phyloP scores from a whole-genome alignment of 352 stramenopile species.

The Plasmopara halstedii region DNA sequence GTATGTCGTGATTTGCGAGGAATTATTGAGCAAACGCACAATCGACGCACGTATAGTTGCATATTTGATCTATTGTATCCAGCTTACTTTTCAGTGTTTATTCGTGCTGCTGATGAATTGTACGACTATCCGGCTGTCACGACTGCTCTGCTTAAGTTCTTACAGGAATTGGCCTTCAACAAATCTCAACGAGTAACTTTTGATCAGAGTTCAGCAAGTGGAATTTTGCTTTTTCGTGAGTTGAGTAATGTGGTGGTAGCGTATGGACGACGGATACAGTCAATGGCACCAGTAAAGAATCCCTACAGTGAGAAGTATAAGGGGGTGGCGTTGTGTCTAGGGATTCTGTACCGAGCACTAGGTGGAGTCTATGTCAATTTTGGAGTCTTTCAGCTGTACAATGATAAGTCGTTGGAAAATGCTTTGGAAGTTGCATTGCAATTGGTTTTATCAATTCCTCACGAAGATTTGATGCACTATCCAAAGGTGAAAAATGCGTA shows the following conservation, averaged over 20 bases:
- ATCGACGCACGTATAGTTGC: slow-evolving; percentile 92
- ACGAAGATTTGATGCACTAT: slow-evolving; percentile 95
- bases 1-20: slow-evolving; percentile 95
- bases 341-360: slow-evolving; percentile 81
- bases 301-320: slow-evolving; percentile 98
- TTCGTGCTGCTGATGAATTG: slow-evolving; percentile 91
- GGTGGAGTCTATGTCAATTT: slow-evolving; percentile 98
- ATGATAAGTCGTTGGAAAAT: slow-evolving; percentile 92
- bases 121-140: slow-evolving; percentile 91
- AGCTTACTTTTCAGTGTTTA: slow-evolving; percentile 92
- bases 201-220: slow-evolving; percentile 95
- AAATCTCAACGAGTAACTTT: slow-evolving; percentile 98
- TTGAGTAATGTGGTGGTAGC: slow-evolving; percentile 94
- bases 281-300: slow-evolving; percentile 72
- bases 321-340: slow-evolving; percentile 91
- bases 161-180: slow-evolving; percentile 93
- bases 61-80: slow-evolving; percentile 98
- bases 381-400: slow-evolving; percentile 98
- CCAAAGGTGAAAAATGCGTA: slow-evolving; percentile 97
- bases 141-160: slow-evolving; percentile 95
- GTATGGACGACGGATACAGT: slow-evolving; percentile 88
- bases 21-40: slow-evolving; percentile 95
- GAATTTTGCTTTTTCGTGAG: slow-evolving; percentile 96
- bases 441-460: slow-evolving; percentile 91
- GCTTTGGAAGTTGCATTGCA: slow-evolving; percentile 93